Conservation (phyloP, 2,329 filamentous ascomycete species). For the Metarhizium guizhouense region DNA sequence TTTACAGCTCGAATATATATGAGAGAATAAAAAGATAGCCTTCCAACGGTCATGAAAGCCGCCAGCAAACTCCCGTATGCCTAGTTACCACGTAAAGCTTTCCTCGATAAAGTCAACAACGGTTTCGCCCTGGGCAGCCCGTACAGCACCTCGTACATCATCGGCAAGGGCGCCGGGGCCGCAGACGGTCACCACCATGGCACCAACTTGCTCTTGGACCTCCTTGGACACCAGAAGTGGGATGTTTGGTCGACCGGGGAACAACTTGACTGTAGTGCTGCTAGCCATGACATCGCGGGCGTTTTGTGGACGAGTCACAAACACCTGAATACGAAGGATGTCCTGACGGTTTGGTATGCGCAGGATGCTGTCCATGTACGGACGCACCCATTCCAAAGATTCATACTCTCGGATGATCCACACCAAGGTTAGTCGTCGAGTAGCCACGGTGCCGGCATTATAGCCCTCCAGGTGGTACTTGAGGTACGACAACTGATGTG, state of each 20-base stretch:
- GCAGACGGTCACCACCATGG: constrained; percentile 80
- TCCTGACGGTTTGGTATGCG: constrained; percentile 73
- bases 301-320: constrained; percentile 79
- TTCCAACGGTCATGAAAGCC: neutral
- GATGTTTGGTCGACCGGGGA: constrained; percentile 79
- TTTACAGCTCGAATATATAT: neutral
- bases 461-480: constrained; percentile 65
- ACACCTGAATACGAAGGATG: constrained; percentile 77
- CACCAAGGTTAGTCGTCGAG: constrained; percentile 71
- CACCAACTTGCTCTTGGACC: constrained; percentile 71
- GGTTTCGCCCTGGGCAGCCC: constrained; percentile 51
- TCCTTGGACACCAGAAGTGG: constrained; percentile 72
- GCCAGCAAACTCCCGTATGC: neutral
- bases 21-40: neutral
- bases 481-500: constrained; percentile 85
- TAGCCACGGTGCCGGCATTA: constrained; percentile 64
- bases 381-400: constrained; percentile 85
- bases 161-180: constrained; percentile 68
- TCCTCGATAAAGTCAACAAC: constrained; percentile 72
- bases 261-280: constrained; percentile 80
- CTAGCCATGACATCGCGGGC: constrained; percentile 72
- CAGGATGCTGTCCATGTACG: constrained; percentile 71
- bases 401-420: constrained; percentile 91
- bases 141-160: constrained; percentile 62
- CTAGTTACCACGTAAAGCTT: constrained; percentile 54